Base-by-base conservation (phyloP, 1,139 yeast genomes). In the Debaryomycetaceae sp. region DNA sequence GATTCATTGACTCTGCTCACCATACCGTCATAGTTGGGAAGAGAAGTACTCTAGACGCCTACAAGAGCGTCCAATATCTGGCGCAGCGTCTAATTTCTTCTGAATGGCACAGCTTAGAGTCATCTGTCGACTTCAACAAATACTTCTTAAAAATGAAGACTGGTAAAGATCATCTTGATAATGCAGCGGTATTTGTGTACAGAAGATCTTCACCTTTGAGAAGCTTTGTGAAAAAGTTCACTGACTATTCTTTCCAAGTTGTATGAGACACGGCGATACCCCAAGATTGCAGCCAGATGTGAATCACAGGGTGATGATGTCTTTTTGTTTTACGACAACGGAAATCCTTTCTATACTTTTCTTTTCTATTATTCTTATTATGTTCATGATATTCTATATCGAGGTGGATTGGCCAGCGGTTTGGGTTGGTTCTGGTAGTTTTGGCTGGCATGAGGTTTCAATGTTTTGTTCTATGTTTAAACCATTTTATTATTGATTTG, bases 121-220 rank as follows among this genome's bases (percentile, higher is more conserved):
- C 31, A 8, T 27, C 11, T 11, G 8, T 8, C 31, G 11, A 27
- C 31, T 27, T 11, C 31, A 7, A 27, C 11, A 8, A 27, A 7
- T 8, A 8, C 31, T 11, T 7, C 11, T 27, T 11, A 27, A 27
- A 11, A 11, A 8, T 27, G 31, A 27, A 27, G 8, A 11, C 11
- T 6, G 34, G 35, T 7, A 43, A 43, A 27, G 27, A 17, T 24
- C 38, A 35, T 35, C n/a, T 43, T 23, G 46, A 43, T 17, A 38
- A 20, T 6, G 20, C 37, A 29, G 43, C 46, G 2, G 37, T 36
- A 3, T 23, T 24, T 23, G 27, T 43, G 34, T 43, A 37, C 36
- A 34, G 31, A 22, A 37, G 34, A 34, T 35, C 43, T 35, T 38
- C 24, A 24, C 39, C 39, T 24, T 17, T 43, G 9, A 37, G 42